Percentiles rank a stretch among this genome's conserved stretches.
These are phyloP conservation scores for Annulohypoxylon bovei DNA, from an alignment of 495 filamentous ascomycete species.

Conservation along the genomic window DNA sequence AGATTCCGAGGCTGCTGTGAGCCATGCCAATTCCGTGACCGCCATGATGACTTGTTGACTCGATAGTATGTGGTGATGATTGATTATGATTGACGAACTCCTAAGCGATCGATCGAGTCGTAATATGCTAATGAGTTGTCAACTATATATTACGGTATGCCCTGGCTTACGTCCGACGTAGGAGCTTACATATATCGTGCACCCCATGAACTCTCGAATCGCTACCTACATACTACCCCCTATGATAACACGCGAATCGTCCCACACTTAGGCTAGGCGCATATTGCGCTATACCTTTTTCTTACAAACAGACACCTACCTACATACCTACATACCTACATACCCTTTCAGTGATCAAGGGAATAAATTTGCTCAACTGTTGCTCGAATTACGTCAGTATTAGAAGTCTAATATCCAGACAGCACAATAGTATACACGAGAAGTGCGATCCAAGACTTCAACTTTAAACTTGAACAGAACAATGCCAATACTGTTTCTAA, in stretches of 20 bases:
- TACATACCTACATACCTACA: no score
- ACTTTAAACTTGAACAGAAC: no score
- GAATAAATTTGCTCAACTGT: not conserved
- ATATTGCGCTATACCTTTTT: not conserved
- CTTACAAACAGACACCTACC: no score
- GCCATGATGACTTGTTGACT: slow-evolving; percentile 50
- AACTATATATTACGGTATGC: not conserved
- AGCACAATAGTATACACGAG: no score
- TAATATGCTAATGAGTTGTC: not conserved
- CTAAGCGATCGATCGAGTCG: not conserved
- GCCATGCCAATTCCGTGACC: slow-evolving; percentile 64
- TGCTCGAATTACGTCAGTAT: not conserved
- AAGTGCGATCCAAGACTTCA: no score
- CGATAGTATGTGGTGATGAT: not conserved
- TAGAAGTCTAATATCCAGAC: no score
- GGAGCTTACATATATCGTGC: not conserved
- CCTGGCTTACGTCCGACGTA: not conserved
- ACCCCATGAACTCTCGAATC: not conserved
- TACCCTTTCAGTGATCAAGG: not conserved
- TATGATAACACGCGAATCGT: no score
- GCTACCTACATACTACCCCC: not conserved
- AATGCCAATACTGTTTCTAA: no score
- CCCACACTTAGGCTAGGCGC: not conserved
- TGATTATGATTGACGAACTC: not conserved
- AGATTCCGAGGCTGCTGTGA: slow-evolving; percentile 48